These are phyloP conservation scores for Marchantia paleacea DNA, from an alignment of 225 moss, liverwort and hornwort species.

Conservation along the genomic window DNA sequence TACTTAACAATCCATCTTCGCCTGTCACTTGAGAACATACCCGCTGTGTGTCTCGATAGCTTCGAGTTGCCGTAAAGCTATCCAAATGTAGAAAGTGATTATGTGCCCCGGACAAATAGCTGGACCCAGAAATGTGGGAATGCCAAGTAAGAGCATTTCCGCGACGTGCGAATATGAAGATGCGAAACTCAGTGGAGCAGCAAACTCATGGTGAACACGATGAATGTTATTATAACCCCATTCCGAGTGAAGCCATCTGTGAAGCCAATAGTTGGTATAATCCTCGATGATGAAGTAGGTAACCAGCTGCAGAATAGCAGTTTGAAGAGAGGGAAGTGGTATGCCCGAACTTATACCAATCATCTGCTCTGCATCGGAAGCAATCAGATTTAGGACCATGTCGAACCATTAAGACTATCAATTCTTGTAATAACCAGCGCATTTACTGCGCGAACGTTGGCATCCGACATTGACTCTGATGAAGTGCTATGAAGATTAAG, in stretches of 20 bases:
- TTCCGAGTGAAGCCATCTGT: conserved; percentile 53
- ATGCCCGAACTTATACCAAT: conserved; percentile 38
- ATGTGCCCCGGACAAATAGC: conserved; percentile 48
- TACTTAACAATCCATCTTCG: not conserved
- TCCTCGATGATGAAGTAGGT: conserved; percentile 49
- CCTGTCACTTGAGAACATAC: conserved; percentile 22
- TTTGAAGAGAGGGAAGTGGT: conserved; percentile 35
- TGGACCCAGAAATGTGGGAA: conserved; percentile 43
- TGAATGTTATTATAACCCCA: conserved; percentile 52
- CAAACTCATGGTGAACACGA: conserved; percentile 43
- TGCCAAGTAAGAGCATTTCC: conserved; percentile 41
- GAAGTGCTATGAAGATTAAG: no score
- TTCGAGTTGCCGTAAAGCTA: conserved; percentile 46
- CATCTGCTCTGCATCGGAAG: conserved; percentile 44
- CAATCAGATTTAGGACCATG: conserved; percentile 13
- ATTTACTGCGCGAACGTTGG: no score
- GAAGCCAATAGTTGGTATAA: conserved; percentile 50
- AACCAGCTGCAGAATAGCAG: conserved; percentile 30
- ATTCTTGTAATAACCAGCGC: no score
- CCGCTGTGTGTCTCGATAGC: conserved; percentile 53
- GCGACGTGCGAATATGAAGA: conserved; percentile 35
- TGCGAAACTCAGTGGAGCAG: conserved; percentile 46
- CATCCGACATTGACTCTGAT: no score
- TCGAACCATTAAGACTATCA: no score
- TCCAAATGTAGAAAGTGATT: conserved; percentile 50